Evolutionary conservation across 352 stramenopile genomes (phyloP).

Genomic region (Phytophthora crassamura): DNA sequence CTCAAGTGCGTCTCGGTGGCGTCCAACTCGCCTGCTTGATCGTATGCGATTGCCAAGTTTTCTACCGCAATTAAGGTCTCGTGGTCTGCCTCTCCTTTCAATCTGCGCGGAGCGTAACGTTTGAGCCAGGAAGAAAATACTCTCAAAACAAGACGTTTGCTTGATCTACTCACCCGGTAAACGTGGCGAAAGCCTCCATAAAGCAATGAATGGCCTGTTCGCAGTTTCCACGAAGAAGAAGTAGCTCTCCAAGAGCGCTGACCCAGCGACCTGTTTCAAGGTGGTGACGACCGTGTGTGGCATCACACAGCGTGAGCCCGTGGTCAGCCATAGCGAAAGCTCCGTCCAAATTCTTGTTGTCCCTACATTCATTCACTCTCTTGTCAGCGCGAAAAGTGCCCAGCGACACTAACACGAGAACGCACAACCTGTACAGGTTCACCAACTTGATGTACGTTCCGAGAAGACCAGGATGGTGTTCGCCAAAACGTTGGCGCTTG

Average conservation of each 20-base stretch:
- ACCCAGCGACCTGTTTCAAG: conserved; percentile 55
- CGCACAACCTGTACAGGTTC: conserved; percentile 46
- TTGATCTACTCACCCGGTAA: conserved; percentile 32
- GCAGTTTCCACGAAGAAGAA: conserved; percentile 30
- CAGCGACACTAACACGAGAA: not conserved
- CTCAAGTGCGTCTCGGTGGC: conserved; percentile 39
- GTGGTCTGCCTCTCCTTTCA: conserved; percentile 44
- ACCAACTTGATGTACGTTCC: conserved; percentile 45
- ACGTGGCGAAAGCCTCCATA: conserved; percentile 33
- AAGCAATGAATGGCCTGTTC: conserved; percentile 52
- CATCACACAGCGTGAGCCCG: conserved; percentile 51
- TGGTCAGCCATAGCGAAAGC: conserved; percentile 48
- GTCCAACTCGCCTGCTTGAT: conserved; percentile 10
- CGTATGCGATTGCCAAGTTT: conserved; percentile 54
- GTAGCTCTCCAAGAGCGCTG: conserved; percentile 47
- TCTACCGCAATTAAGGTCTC: conserved; percentile 47
- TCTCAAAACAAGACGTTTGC: not conserved
- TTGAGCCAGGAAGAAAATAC: not conserved
- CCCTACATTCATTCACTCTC: conserved; percentile 10
- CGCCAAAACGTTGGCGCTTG: conserved; percentile 52
- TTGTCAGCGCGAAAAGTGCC: no score
- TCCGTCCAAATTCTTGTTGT: conserved; percentile 28
- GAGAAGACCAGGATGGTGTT: conserved; percentile 41
- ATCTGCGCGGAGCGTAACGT: conserved; percentile 16
- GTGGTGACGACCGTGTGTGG: conserved; percentile 40